Percentiles rank a stretch among this genome's conserved stretches.
Evolutionary conservation across 495 filamentous ascomycete species (phyloP).

Genomic region (Xylaria nigripes): DNA sequence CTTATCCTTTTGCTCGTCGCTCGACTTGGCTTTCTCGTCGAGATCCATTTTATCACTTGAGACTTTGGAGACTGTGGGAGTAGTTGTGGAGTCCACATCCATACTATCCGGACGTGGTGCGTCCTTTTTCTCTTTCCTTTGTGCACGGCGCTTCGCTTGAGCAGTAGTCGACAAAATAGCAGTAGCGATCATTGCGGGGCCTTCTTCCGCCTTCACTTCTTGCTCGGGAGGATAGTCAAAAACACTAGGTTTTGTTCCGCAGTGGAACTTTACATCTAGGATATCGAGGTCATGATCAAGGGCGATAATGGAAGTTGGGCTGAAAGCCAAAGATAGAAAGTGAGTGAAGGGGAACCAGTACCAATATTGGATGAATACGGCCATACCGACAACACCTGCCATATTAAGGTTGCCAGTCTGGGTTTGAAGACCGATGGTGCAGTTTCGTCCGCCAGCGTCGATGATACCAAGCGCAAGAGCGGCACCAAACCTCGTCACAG

Average conservation of each 20-base stretch:
- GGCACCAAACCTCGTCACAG: slow-evolving; percentile 98
- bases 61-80: slow-evolving; percentile 56
- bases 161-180: slow-evolving; percentile 94
- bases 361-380: slow-evolving; percentile 99
- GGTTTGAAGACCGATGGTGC: slow-evolving; percentile 94
- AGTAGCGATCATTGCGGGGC: slow-evolving; percentile 88
- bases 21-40: slow-evolving; percentile 58
- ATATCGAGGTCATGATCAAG: slow-evolving; percentile 90
- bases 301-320: slow-evolving; percentile 88
- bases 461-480: slow-evolving; percentile 94
- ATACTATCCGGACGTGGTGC: slow-evolving; percentile 72
- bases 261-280: slow-evolving; percentile 93
- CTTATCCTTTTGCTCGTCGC: slow-evolving; percentile 54
- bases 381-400: slow-evolving; percentile 94
- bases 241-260: slow-evolving; percentile 84
- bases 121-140: slow-evolving; percentile 56
- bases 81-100: slow-evolving; percentile 78
- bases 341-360: slow-evolving; percentile 99
- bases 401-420: slow-evolving; percentile 98
- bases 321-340: slow-evolving; percentile 89
- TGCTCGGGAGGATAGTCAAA: slow-evolving; percentile 98
- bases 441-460: slow-evolving; percentile 96
- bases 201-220: slow-evolving; percentile 88
- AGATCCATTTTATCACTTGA: slow-evolving; percentile 83
- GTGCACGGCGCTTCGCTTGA: slow-evolving; percentile 88